A percentile compares a stretch with the other conserved stretches of the same genome.
Conservation (phyloP, 805 yeast genomes). For the Sugiyamaella boreocaroliniensis region DNA sequence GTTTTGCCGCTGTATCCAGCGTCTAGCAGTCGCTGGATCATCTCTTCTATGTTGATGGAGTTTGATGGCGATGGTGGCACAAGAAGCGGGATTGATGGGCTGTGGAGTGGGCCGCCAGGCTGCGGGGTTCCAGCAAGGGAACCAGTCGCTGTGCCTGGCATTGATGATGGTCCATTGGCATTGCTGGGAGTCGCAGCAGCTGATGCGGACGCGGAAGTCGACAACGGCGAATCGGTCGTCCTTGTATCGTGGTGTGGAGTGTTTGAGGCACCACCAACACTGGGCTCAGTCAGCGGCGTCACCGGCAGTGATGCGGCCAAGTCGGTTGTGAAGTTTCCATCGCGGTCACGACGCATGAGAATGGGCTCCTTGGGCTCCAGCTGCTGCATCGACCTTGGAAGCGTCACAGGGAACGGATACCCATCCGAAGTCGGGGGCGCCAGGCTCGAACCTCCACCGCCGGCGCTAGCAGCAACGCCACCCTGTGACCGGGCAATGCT, state of each 20-base stretch:
- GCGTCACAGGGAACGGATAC: constrained; percentile 25
- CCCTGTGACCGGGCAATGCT: not conserved
- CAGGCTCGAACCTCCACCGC: not conserved
- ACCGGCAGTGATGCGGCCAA: not conserved
- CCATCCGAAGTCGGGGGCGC: constrained; percentile 6
- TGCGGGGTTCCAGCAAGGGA: constrained; percentile 17
- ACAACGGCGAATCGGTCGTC: not conserved
- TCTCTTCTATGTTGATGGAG: constrained; percentile 64
- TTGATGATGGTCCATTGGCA: not conserved
- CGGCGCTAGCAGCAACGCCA: not conserved
- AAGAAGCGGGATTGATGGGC: constrained; percentile 9
- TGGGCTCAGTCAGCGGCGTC: not conserved
- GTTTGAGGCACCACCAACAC: not conserved
- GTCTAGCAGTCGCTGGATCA: constrained; percentile 84
- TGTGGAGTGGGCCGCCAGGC: constrained; percentile 16
- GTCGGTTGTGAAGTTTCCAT: constrained; percentile 29
- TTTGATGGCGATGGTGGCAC: constrained; percentile 13
- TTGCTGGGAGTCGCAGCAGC: not conserved
- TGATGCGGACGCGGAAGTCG: not conserved
- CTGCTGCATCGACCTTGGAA: constrained; percentile 66
- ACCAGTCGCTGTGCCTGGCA: not conserved
- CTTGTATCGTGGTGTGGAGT: not conserved
- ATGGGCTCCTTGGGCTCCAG: constrained; percentile 71
- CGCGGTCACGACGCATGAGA: constrained; percentile 47
- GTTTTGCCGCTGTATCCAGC: constrained; percentile 95